Percentiles rank a stretch among this genome's conserved stretches.
These are phyloP conservation scores for Neocucurbitaria cava DNA, from an alignment of 2,329 filamentous ascomycete genomes.

Conservation along the genomic window DNA sequence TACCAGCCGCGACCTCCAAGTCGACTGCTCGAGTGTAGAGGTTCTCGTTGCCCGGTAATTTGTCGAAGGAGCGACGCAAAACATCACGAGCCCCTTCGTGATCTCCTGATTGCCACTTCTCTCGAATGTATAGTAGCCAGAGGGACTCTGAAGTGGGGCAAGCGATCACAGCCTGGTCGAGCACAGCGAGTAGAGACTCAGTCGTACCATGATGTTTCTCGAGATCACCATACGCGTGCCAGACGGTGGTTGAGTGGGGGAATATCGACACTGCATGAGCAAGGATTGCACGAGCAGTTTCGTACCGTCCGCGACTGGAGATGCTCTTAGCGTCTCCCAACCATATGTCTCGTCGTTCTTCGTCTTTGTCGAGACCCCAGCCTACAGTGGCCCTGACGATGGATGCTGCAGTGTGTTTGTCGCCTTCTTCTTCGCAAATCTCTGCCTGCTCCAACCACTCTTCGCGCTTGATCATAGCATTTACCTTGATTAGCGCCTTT, in stretches of 20 bases:
- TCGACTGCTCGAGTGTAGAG: slow-evolving; percentile 98
- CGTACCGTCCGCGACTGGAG: slow-evolving; percentile 81
- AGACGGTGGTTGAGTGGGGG: slow-evolving; percentile 83
- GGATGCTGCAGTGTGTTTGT: slow-evolving; percentile 81
- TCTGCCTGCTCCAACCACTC: slow-evolving; percentile 97
- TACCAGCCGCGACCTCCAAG: slow-evolving; percentile 87
- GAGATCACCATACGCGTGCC: slow-evolving; percentile 88
- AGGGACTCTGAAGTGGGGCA: slow-evolving; percentile 90
- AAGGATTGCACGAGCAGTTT: slow-evolving; percentile 92
- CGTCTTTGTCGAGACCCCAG: slow-evolving; percentile 92
- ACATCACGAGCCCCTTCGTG: slow-evolving; percentile 86
- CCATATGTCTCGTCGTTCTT: slow-evolving; percentile 95
- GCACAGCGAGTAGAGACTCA: slow-evolving; percentile 80
- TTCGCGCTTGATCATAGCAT: slow-evolving; percentile 95
- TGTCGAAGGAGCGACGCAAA: slow-evolving; percentile 87
- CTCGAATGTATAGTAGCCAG: slow-evolving; percentile 95
- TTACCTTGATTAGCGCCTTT: slow-evolving; percentile 85
- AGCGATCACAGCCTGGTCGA: slow-evolving; percentile 93
- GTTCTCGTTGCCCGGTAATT: slow-evolving; percentile 96
- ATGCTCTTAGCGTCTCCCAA: slow-evolving; percentile 88
- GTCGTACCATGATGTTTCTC: slow-evolving; percentile 88
- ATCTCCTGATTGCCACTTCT: slow-evolving; percentile 89
- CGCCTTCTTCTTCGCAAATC: slow-evolving; percentile 91
- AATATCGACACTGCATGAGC: slow-evolving; percentile 90
- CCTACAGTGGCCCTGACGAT: slow-evolving; percentile 94